Evolutionary conservation across 106 monocot species (phyloP).

Genomic region (Platanthera zijinensis): DNA sequence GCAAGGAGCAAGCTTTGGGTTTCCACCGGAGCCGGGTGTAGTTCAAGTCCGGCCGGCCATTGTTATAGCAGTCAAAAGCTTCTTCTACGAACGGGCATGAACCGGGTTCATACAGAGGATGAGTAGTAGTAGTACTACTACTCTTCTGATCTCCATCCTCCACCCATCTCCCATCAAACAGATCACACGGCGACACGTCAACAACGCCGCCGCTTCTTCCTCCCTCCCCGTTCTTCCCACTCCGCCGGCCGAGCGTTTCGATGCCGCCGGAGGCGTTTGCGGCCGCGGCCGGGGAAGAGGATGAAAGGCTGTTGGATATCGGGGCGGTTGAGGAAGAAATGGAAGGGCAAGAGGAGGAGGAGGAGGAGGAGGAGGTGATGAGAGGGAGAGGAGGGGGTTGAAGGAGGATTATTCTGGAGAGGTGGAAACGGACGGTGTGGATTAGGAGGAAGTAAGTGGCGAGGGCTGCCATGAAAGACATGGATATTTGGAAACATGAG

Average conservation of each 20-base stretch:
- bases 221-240: neutral
- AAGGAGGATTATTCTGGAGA: neutral
- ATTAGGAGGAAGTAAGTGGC: conserved; percentile 1
- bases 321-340: neutral
- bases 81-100: conserved; percentile 43
- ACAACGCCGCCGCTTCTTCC: neutral
- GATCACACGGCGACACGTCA: conserved; percentile 3
- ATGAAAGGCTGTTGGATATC: neutral
- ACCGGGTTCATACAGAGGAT: conserved; percentile 14
- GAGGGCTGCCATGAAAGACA: neutral
- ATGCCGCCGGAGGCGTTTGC: neutral
- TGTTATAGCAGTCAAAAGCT: conserved; percentile 35
- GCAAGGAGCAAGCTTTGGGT: conserved; percentile 28
- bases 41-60: conserved; percentile 31
- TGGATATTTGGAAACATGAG: neutral
- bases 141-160: conserved; percentile 5
- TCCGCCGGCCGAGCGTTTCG: neutral
- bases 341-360: neutral
- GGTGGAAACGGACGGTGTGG: neutral
- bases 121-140: too few species aligned
- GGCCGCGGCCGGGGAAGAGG: neutral
- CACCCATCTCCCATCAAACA: conserved; percentile 42
- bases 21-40: conserved; percentile 36
- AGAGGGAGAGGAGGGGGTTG: neutral
- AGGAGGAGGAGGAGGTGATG: neutral